Evolutionary conservation across 805 yeast genomes (phyloP), one percentile per base, ranked within the genome.

Genomic region (Wickerhamiella dianesei): DNA sequence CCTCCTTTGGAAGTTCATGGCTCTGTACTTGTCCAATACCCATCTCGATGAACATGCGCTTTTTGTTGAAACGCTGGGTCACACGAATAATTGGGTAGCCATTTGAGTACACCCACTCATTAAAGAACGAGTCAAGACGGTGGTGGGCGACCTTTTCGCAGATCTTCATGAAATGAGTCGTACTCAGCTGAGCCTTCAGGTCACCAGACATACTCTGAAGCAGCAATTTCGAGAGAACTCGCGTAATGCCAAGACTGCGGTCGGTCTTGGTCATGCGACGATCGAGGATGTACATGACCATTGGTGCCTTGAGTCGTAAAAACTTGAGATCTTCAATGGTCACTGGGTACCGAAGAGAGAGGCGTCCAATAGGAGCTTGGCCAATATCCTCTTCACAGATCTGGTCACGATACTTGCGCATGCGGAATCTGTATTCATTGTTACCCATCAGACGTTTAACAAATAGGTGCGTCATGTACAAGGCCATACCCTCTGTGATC

Each of bases 141-240:
- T 79, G 83, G 54, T 89, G 86, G 48, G 89, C 85, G 6, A 92
- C 96, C 55, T 87, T 82, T 60, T 92, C 99, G 63, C 96, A 88
- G n/a, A 87, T 81, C 54, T 83, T 80, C 56, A 83, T 94, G 59
- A 92, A 88, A 64, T 92, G 96, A 9, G 72, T 68, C 0, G 96
- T 79, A 4, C 94, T 80, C 21, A 89, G 62, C 40, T 78, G 74
- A 12, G 92, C 85, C 14, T 76, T 75, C 44, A 92, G 67, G 56
- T 92, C 98, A 16, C 94, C 95, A 5, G 95, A 84, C 95, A 92
- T 86, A 0, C 94, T 94, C 61, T 92, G 96, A 35, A 92, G 65
- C 52, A 89, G 85, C 21, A 92, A 69, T 56, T 89, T 92, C 0
- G 97, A 96, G 21, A 92, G 73, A 0, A 86, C 96, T 52, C 98